These are phyloP conservation scores for Chlorophyllum brunneum DNA, from an alignment of 768 basidiomycete genomes.

Conservation along the genomic window DNA sequence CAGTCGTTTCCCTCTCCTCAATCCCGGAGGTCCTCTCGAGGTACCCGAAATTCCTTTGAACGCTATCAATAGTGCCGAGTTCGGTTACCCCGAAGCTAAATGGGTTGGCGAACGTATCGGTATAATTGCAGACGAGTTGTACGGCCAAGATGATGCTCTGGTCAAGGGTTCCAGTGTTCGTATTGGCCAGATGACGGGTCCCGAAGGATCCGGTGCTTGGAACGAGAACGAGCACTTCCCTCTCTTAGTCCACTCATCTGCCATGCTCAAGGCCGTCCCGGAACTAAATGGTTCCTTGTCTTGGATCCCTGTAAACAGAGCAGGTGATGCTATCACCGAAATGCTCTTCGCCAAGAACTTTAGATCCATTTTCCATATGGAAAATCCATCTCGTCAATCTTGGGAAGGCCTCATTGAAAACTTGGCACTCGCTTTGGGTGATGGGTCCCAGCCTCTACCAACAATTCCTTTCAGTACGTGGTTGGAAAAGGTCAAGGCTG, in stretches of 20 bases:
- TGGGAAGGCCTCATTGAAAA: conserved; percentile 27
- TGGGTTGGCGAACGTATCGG: conserved; percentile 32
- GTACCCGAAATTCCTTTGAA: conserved; percentile 30
- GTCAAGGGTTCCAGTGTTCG: conserved; percentile 21
- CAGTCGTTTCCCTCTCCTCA: conserved; percentile 26
- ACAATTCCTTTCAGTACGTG: conserved; percentile 25
- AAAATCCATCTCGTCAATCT: conserved; percentile 32
- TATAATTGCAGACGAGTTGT: conserved; percentile 23
- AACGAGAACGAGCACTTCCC: conserved; percentile 35
- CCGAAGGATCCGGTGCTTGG: conserved; percentile 33
- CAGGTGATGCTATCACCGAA: conserved; percentile 25
- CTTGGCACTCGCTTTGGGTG: conserved; percentile 23
- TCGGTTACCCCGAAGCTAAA: conserved; percentile 36
- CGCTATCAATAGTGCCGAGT: conserved; percentile 25
- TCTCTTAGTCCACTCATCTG: conserved; percentile 28
- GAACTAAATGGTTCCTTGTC: conserved; percentile 29
- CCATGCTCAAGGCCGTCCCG: conserved; percentile 25
- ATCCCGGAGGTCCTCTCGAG: conserved; percentile 23
- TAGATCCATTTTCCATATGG: conserved; percentile 30
- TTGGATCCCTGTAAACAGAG: conserved; percentile 33
- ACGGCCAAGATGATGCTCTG: conserved; percentile 15
- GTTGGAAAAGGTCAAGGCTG: conserved; percentile 23
- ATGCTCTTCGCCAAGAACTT: conserved; percentile 28
- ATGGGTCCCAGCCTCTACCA: conserved; percentile 17
- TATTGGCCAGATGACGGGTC: conserved; percentile 34